phyloP scores from a whole-genome alignment of 352 stramenopile genomes.

The Phytopythium ostracodes region DNA sequence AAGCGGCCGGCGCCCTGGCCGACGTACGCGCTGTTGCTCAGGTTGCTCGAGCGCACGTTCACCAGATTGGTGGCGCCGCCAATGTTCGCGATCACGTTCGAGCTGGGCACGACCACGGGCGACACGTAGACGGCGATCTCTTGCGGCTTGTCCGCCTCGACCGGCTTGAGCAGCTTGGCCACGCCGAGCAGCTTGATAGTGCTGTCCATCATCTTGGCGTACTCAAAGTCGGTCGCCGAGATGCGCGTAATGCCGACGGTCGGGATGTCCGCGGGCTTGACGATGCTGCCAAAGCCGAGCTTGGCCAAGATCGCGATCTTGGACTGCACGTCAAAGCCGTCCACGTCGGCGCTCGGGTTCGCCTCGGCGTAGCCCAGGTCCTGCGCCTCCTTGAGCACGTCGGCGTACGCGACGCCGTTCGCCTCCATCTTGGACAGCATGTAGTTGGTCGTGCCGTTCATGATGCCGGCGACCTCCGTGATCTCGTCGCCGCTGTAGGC shows the following conservation, averaged over 20 bases:
- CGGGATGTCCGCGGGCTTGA: conserved; percentile 86
- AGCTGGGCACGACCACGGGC: conserved; percentile 87
- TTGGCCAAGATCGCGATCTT: conserved; percentile 97
- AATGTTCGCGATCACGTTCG: conserved; percentile 88
- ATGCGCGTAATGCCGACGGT: conserved; percentile 93
- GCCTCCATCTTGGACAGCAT: conserved; percentile 98
- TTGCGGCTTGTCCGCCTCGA: conserved; percentile 62
- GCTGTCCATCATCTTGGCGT: conserved; percentile 93
- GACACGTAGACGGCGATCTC: conserved; percentile 93
- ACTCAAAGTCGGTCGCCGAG: conserved; percentile 92
- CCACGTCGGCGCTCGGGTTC: conserved; percentile 95
- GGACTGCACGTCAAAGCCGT: conserved; percentile 94
- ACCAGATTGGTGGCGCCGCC: conserved; percentile 91
- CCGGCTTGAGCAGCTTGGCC: conserved; percentile 72
- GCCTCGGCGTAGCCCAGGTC: conserved; percentile 92
- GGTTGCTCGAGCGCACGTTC: conserved; percentile 86
- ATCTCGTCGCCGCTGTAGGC: conserved; percentile 92
- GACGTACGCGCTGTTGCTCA: conserved; percentile 89
- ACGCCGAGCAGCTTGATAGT: conserved; percentile 96
- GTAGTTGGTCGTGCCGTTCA: conserved; percentile 98
- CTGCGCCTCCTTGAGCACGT: conserved; percentile 92
- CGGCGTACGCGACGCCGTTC: conserved; percentile 89
- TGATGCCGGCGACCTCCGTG: conserved; percentile 93
- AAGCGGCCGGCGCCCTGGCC: conserved; percentile 93
- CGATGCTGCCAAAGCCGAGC: conserved; percentile 90